Evolutionary conservation across 768 basidiomycete species (phyloP), one percentile per base, ranked within the genome.

Genomic region (Suillus cothurnatus): DNA sequence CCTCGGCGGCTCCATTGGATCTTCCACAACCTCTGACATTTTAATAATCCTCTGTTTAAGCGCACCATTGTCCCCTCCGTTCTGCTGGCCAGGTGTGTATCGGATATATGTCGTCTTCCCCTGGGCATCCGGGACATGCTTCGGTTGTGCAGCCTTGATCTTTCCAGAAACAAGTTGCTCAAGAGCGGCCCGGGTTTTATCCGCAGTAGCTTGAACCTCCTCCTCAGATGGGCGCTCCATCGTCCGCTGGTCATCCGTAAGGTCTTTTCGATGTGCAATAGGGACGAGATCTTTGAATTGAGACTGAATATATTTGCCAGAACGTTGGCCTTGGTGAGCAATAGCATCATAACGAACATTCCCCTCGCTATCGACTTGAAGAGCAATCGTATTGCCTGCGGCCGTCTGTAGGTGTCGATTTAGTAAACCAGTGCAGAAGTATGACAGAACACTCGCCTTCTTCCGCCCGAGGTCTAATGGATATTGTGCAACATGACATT

Each of bases 201-300:
- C 96, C 0, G 95, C 88, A 0, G 96, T 99, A n/a, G 82, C 84
- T 71, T 92, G 89, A 8, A 99, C 90, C 31, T 97, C 93, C 0
- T 95, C 94, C 71, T 97, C 97, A 5, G 95, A 92, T 0, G 97
- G 97, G 11, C 97, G 85, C 56, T 97, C 97, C 92, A 99, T 91
- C 17, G 70, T 71, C 36, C 90, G 85, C 41, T 86, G 88, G 0
- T 83, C 80, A 26, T 95, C 93, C 21, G 86, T 84, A 23, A 99
- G 79, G 72, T 99, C 97, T 74, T 92, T 94, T 38, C 97, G 88
- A 73, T 97, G 88, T 0, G 86, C 81, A 1, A 99, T 84, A 1
- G 97, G 97, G 0, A 99, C 95, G 32, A 99, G 90, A 74, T 99
- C 97, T 75, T 97, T 98, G 82, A 97, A 98, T 71, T 96, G 94